These are phyloP conservation scores for Alnus rubra DNA, from an alignment of 306 rosid genomes.

Conservation along the genomic window DNA sequence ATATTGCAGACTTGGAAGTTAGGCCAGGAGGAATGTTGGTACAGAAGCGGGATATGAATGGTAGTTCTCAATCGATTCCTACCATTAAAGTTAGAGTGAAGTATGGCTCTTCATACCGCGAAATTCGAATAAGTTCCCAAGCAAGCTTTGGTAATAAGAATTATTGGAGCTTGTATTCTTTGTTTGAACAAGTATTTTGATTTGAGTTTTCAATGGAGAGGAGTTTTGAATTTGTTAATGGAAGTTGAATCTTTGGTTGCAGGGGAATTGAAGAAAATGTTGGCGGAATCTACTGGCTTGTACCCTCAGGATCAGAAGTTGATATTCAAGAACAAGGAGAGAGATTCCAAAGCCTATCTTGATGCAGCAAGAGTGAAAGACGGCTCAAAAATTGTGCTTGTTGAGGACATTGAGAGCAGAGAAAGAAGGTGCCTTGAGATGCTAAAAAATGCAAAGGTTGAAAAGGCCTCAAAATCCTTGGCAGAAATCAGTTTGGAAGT, in stretches of 20 bases:
- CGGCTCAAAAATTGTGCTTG: constrained; percentile 60
- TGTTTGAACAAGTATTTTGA: not conserved
- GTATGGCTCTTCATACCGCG: constrained; percentile 54
- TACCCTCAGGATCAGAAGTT: constrained; percentile 70
- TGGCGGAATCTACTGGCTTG: constrained; percentile 60
- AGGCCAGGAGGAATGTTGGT: constrained; percentile 94
- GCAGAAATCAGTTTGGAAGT: constrained; percentile 53
- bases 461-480: constrained; percentile 58
- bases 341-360: constrained; percentile 73
- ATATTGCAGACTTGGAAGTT: constrained; percentile 50
- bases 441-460: constrained; percentile 44
- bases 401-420: constrained; percentile 57
- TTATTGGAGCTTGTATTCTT: not conserved
- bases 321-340: constrained; percentile 74
- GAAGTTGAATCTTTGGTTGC: constrained; percentile 20
- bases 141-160: constrained; percentile 75
- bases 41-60: constrained; percentile 58
- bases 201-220: not conserved
- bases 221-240: not conserved
- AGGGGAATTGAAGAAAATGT: constrained; percentile 91
- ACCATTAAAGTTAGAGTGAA: constrained; percentile 65
- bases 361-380: constrained; percentile 67
- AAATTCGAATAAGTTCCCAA: constrained; percentile 62
- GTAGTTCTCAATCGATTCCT: constrained; percentile 31
- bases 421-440: constrained; percentile 56